A percentile compares a stretch with the other conserved stretches of the same genome.
Evolutionary conservation across 768 basidiomycete genomes (phyloP).

Genomic region (Royoungia palumana): DNA sequence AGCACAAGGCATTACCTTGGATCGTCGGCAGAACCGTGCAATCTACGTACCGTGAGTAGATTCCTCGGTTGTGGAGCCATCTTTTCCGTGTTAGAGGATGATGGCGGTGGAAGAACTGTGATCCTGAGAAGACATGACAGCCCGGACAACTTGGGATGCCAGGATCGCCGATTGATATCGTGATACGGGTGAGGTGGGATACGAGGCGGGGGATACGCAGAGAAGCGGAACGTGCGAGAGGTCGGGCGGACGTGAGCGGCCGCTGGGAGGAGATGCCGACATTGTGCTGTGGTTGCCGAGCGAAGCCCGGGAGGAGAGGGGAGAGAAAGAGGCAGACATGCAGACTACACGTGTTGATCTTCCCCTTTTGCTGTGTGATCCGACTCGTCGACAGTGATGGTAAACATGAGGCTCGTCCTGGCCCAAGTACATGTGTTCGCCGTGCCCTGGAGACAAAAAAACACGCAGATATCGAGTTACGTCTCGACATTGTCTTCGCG

Average conservation of each 20-base stretch:
- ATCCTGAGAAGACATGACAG: background rate
- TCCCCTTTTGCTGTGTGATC: conserved; percentile 19
- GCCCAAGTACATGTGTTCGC: conserved; percentile 11
- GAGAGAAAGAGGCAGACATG: conserved; percentile 21
- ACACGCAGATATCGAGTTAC: conserved; percentile 3
- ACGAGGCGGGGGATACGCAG: background rate
- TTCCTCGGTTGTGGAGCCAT: too few species aligned
- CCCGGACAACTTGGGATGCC: too few species aligned
- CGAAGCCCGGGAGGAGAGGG: conserved; percentile 8
- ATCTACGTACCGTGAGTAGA: too few species aligned
- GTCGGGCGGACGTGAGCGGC: background rate
- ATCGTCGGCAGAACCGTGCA: too few species aligned
- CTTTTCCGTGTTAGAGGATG: too few species aligned
- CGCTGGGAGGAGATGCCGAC: background rate
- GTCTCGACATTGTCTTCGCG: conserved; percentile 7
- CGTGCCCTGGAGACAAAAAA: conserved; percentile 18
- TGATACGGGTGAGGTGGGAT: background rate
- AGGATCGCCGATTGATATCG: background rate
- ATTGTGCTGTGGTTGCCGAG: conserved; percentile 4
- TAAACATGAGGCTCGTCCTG: conserved; percentile 17
- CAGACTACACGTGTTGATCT: conserved; percentile 22
- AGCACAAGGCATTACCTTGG: too few species aligned
- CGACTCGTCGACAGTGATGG: conserved; percentile 5
- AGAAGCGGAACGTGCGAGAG: conserved; percentile 3
- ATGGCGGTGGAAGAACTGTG: background rate